Conservation (phyloP, 139 green algal genomes). For the Tetraselmis chui region DNA sequence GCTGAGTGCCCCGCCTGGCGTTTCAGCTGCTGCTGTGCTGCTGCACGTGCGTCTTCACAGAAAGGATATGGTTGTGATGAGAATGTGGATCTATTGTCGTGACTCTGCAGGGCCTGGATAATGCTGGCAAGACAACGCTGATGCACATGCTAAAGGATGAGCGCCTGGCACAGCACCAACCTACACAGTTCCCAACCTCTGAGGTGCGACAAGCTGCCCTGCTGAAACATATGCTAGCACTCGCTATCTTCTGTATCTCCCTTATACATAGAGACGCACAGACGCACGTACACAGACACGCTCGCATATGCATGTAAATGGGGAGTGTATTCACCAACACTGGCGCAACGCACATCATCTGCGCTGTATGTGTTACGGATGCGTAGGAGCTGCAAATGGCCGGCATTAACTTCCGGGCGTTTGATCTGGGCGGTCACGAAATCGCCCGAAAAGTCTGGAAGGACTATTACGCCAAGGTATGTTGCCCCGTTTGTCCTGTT, state of each 20-base stretch:
- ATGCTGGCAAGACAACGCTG: slow-evolving; percentile 98
- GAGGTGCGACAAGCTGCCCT: slow-evolving; percentile 49
- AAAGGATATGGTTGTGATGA: too few species aligned
- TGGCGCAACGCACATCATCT: too few species aligned
- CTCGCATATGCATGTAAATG: neutral
- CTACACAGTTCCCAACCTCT: slow-evolving; percentile 95
- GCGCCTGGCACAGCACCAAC: slow-evolving; percentile 91
- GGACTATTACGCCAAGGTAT: slow-evolving; percentile 98
- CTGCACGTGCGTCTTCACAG: too few species aligned
- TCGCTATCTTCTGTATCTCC: neutral
- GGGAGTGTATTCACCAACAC: too few species aligned
- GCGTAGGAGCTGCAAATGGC: slow-evolving; percentile 92
- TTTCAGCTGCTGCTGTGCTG: neutral
- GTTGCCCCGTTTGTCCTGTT: neutral
- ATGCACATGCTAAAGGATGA: slow-evolving; percentile 99
- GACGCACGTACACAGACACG: neutral
- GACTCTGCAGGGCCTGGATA: slow-evolving; percentile 94
- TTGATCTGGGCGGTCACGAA: slow-evolving; percentile 98
- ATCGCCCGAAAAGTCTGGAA: slow-evolving; percentile 97
- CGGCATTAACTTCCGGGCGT: slow-evolving; percentile 98
- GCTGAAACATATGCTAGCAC: neutral
- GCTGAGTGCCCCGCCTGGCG: too few species aligned
- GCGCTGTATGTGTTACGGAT: neutral
- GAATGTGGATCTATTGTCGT: too few species aligned
- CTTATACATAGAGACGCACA: neutral